These are phyloP conservation scores for Penicillium sp. DNA, from an alignment of 2,329 filamentous ascomycete species.

Conservation along the genomic window DNA sequence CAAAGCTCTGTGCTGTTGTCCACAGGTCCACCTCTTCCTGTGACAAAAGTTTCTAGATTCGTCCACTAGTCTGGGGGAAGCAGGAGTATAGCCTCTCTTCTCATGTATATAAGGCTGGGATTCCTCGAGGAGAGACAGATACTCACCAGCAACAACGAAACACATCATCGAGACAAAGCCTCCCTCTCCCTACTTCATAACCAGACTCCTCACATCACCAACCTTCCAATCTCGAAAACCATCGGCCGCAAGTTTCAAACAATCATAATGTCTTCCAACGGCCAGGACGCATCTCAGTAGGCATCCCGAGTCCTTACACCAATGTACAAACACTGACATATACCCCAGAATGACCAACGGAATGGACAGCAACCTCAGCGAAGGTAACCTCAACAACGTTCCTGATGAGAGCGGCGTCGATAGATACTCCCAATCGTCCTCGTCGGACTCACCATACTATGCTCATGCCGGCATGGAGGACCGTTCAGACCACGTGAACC, in stretches of 20 bases:
- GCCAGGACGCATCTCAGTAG: constrained; percentile 24
- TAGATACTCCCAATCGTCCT: constrained; percentile 32
- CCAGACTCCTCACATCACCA: not conserved
- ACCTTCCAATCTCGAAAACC: not conserved
- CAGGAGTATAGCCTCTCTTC: not conserved
- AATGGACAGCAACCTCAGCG: constrained; percentile 31
- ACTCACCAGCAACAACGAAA: constrained; percentile 10
- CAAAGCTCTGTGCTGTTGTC: constrained; percentile 5
- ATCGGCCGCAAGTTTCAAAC: not conserved
- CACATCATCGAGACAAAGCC: not conserved
- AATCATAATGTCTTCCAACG: constrained; percentile 24
- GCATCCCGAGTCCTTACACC: not conserved
- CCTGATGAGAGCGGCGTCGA: constrained; percentile 32
- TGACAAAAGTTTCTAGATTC: constrained; percentile 18
- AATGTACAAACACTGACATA: constrained; percentile 4
- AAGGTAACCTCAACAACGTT: constrained; percentile 34
- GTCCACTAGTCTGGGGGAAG: constrained; percentile 11
- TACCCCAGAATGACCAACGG: constrained; percentile 28
- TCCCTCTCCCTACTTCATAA: not conserved
- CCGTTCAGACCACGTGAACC: constrained; percentile 35
- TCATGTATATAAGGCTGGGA: constrained; percentile 22
- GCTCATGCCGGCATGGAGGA: constrained; percentile 36
- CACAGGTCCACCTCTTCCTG: constrained; percentile 19
- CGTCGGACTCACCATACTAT: constrained; percentile 40
- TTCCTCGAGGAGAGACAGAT: not conserved